phyloP scores from a whole-genome alignment of 2,329 filamentous ascomycete species.

The Madurella fahalii region DNA sequence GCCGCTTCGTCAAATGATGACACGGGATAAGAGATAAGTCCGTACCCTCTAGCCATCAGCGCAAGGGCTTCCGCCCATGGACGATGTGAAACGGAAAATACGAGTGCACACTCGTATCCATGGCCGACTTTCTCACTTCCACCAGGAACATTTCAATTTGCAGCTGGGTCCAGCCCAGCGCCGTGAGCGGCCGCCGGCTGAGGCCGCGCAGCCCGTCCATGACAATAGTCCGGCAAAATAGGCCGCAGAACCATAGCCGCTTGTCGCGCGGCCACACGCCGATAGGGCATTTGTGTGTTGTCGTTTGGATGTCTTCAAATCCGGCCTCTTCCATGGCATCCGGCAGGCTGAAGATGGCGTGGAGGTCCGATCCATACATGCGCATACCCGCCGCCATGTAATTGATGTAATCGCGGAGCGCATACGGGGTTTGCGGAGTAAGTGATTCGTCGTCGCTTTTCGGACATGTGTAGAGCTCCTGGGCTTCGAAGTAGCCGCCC shows the following conservation, averaged over 20 bases:
- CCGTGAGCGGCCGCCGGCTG: conserved; percentile 29
- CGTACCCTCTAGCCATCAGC: background rate
- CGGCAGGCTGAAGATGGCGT: conserved; percentile 36
- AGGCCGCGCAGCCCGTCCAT: conserved; percentile 34
- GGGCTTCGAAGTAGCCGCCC: conserved; percentile 48
- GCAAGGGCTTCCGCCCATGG: conserved; percentile 31
- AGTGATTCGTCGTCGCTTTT: conserved; percentile 45
- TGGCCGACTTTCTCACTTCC: conserved; percentile 32
- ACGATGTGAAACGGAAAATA: conserved; percentile 32
- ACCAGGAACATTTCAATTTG: conserved; percentile 37
- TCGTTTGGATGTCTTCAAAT: conserved; percentile 36
- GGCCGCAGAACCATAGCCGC: conserved; percentile 42
- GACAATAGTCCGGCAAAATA: conserved; percentile 41
- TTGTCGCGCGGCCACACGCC: conserved; percentile 45
- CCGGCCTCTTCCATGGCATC: conserved; percentile 38
- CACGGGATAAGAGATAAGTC: background rate
- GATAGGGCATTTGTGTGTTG: conserved; percentile 43
- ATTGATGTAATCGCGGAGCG: conserved; percentile 43
- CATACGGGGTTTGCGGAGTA: conserved; percentile 38
- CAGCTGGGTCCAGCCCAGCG: conserved; percentile 32
- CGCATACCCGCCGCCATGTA: conserved; percentile 40
- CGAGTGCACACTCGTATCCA: conserved; percentile 29
- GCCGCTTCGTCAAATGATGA: background rate
- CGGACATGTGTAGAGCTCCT: conserved; percentile 42
- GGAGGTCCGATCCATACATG: conserved; percentile 39